phyloP scores from a whole-genome alignment of 2,329 filamentous ascomycete genomes.

The Microsporum canis region DNA sequence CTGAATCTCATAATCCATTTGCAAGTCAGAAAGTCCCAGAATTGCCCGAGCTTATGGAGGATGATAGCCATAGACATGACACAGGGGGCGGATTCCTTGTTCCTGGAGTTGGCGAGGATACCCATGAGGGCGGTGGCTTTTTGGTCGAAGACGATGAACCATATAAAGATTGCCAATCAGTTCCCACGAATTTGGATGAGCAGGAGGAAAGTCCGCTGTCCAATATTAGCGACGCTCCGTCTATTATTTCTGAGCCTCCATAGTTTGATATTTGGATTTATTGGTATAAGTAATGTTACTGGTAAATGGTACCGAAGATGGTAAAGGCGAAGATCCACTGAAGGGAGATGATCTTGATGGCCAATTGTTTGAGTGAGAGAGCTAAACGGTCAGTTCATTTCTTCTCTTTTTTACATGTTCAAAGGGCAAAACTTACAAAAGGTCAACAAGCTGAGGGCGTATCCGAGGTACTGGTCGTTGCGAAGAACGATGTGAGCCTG shows the following conservation, averaged over 20 bases:
- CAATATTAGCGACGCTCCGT: neutral
- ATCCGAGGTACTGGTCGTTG: conserved; percentile 69
- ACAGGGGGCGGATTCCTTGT: conserved; percentile 24
- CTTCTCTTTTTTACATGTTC: neutral
- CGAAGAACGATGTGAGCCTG: conserved; percentile 61
- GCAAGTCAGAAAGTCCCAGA: conserved; percentile 11
- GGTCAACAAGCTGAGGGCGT: conserved; percentile 60
- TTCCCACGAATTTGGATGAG: neutral
- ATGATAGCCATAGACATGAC: conserved; percentile 9
- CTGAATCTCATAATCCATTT: conserved; percentile 29
- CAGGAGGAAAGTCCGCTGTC: neutral
- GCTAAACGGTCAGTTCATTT: conserved; percentile 26
- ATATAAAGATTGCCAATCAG: no score
- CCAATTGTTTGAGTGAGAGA: conserved; percentile 67
- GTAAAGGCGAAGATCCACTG: conserved; percentile 90
- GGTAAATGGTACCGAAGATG: conserved; percentile 45
- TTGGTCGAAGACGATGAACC: neutral
- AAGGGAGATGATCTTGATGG: conserved; percentile 59
- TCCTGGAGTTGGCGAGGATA: conserved; percentile 20
- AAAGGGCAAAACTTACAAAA: conserved; percentile 45
- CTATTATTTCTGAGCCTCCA: neutral
- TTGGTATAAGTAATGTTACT: no score
- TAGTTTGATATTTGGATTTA: no score
- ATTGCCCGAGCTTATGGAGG: conserved; percentile 7
- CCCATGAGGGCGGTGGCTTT: neutral